phyloP scores from a whole-genome alignment of 2,329 filamentous ascomycete genomes.

The Onygenales sp. region DNA sequence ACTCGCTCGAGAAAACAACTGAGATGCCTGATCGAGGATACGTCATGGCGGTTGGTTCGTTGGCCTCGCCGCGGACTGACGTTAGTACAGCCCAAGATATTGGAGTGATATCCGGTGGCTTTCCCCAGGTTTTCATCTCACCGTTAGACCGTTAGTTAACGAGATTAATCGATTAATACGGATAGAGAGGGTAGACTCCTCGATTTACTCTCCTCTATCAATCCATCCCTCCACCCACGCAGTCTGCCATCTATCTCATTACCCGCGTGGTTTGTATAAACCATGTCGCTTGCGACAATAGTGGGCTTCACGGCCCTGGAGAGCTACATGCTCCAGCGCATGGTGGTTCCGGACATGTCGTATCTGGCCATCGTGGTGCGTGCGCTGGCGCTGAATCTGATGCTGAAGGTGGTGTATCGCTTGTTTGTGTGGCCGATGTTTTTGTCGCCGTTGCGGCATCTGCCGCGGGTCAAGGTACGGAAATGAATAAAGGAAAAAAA shows the following conservation, averaged over 20 bases:
- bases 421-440: constrained; percentile 42
- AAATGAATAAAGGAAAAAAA: not conserved
- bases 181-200: too few relatives aligned
- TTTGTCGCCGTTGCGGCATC: constrained; percentile 41
- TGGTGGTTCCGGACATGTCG: constrained; percentile 15
- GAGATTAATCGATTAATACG: too few relatives aligned
- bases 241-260: not conserved
- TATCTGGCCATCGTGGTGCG: constrained; percentile 17
- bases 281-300: constrained; percentile 12
- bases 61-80: too few relatives aligned
- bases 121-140: too few relatives aligned
- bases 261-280: not conserved
- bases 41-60: too few relatives aligned
- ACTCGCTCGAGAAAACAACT: too few relatives aligned
- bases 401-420: constrained; percentile 24
- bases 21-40: too few relatives aligned
- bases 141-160: too few relatives aligned
- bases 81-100: too few relatives aligned
- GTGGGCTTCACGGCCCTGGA: constrained; percentile 18
- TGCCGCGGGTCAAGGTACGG: constrained; percentile 38
- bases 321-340: constrained; percentile 20
- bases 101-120: too few relatives aligned
- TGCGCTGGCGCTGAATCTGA: constrained; percentile 17
- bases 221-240: too few relatives aligned
- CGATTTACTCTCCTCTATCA: too few relatives aligned